Evolutionary conservation across 176 grass and related monocot species (phyloP).

Genomic region (Rhipidocladum racemiflorum): DNA sequence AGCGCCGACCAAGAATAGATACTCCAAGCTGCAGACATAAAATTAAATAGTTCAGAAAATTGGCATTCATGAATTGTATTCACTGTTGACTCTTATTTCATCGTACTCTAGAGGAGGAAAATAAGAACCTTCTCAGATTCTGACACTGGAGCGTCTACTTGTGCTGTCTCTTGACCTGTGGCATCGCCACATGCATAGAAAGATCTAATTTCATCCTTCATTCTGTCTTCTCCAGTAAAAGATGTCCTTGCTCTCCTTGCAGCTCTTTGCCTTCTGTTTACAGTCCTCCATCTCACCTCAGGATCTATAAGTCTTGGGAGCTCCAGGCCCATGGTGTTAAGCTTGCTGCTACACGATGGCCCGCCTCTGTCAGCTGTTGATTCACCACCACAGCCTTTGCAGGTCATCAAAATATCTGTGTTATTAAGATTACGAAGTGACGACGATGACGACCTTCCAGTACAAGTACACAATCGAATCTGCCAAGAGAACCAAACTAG

Average conservation of each 20-base stretch:
- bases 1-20: constrained; percentile 83
- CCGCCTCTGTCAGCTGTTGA: constrained; percentile 39
- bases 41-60: constrained; percentile 36
- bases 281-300: constrained; percentile 69
- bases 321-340: constrained; percentile 53
- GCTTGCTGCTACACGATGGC: constrained; percentile 46
- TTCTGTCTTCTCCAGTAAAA: constrained; percentile 48
- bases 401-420: constrained; percentile 43
- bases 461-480: constrained; percentile 47
- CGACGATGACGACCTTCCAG: constrained; percentile 9
- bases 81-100: constrained; percentile 24
- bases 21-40: constrained; percentile 62
- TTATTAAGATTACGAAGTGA: constrained; percentile 19
- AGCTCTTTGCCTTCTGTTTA: constrained; percentile 58
- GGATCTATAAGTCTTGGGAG: constrained; percentile 60
- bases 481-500: constrained; percentile 31
- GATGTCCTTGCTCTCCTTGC: constrained; percentile 70
- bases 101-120: constrained; percentile 22
- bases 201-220: constrained; percentile 35
- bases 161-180: constrained; percentile 34
- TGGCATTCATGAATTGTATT: constrained; percentile 6
- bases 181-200: constrained; percentile 43
- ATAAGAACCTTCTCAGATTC: constrained; percentile 87
- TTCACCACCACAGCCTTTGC: constrained; percentile 52
- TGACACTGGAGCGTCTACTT: constrained; percentile 51